Conservation (phyloP, 2,329 filamentous ascomycete species). For the Colletotrichum sp. region DNA sequence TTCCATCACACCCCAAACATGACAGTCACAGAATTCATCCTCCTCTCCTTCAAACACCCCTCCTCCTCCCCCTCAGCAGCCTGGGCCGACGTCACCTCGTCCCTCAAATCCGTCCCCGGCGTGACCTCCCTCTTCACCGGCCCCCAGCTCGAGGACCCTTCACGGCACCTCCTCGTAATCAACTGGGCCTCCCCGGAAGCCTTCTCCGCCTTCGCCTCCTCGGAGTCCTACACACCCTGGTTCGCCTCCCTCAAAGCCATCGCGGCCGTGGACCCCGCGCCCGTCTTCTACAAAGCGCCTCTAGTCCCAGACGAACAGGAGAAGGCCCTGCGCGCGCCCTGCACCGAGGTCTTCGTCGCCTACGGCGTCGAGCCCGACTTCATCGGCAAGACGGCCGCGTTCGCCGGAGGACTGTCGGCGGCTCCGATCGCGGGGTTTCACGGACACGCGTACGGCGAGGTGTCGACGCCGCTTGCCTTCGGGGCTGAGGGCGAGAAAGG, state of each 20-base stretch:
- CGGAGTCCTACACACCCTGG: conserved; percentile 44
- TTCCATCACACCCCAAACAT: background rate
- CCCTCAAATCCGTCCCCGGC: conserved; percentile 30
- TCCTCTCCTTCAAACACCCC: conserved; percentile 13
- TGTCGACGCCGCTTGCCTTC: conserved; percentile 31
- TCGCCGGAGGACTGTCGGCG: conserved; percentile 32
- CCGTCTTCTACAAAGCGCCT: conserved; percentile 26
- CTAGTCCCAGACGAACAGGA: conserved; percentile 11
- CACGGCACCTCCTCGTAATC: conserved; percentile 34
- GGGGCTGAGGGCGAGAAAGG: conserved; percentile 29
- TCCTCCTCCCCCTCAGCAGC: background rate
- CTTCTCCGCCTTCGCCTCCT: conserved; percentile 44
- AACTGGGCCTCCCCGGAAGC: conserved; percentile 37
- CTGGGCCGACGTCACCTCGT: conserved; percentile 5
- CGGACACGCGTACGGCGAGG: conserved; percentile 36
- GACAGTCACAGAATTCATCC: conserved; percentile 21
- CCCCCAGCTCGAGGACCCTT: conserved; percentile 36
- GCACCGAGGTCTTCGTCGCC: conserved; percentile 42
- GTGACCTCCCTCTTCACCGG: conserved; percentile 37
- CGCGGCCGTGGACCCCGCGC: conserved; percentile 17
- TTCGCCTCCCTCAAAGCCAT: conserved; percentile 39
- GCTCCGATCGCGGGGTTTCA: conserved; percentile 31
- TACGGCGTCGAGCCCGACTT: conserved; percentile 33
- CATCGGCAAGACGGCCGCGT: conserved; percentile 23
- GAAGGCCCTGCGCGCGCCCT: conserved; percentile 36